Evolutionary conservation across 1,139 yeast genomes (phyloP), one percentile per base, ranked within the genome.

Genomic region (Magnusiomyces ingens): DNA sequence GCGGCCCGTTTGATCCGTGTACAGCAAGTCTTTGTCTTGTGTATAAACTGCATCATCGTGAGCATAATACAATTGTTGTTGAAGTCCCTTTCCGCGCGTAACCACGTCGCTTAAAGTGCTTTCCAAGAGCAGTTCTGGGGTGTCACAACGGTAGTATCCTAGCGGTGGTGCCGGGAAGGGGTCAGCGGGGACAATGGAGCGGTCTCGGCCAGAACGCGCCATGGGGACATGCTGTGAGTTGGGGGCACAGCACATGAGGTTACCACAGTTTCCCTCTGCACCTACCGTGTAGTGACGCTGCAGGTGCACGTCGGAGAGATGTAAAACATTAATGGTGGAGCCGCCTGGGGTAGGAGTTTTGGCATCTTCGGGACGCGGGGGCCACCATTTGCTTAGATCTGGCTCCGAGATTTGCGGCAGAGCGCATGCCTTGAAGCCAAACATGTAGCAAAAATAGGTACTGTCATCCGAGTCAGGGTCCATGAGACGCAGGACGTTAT

Each of bases 231-330:
- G 76, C 56, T 62, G 68, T 11, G 59, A 67, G 46, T 68, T 75
- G 0, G 74, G 74, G 54, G 73, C 66, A 64, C 85, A 80, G 64
- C 84, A 80, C 69, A 78, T 72, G 35, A 68, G 65, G 37, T 67
- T 69, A 2, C 82, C 67, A 67, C 89, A 83, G 62, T 83, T 81
- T 15, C 80, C 79, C 63, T 83, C 88, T 3, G 81, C 65, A 19
- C 85, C 86, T 15, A 77, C 71, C 2, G 74, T 66, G 65, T 81
- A 84, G 56, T 81, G 76, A 52, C 77, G 68, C 63, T 82, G 80
- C 50, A 81, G 67, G 63, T 84, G 90, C 68, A 82, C 79, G 64
- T 84, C 90, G 32, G 82, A 76, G 29, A 84, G 62, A 61, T 84
- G 90, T 56, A 83, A 70, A n/a, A 82, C 89, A 57, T 81, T 80